phyloP scores from a whole-genome alignment of 2,329 filamentous ascomycete genomes.

The Harringtonia lauricola region DNA sequence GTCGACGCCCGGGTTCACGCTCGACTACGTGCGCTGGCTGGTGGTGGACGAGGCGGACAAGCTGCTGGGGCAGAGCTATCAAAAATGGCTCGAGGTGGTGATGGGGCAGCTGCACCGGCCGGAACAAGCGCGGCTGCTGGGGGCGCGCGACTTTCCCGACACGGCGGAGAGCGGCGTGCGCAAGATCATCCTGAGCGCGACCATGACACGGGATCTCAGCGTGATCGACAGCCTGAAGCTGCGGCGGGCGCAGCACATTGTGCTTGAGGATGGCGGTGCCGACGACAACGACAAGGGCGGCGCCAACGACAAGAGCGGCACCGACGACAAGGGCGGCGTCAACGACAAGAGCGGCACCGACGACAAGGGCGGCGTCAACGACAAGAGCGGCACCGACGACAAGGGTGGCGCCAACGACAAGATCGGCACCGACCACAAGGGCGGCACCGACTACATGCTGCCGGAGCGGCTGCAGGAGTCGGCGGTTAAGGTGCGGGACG shows the following conservation, averaged over 20 bases:
- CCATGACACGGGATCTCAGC: slow-evolving; percentile 78
- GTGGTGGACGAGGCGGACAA: slow-evolving; percentile 93
- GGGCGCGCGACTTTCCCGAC: slow-evolving; percentile 41
- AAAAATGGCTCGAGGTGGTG: slow-evolving; percentile 73
- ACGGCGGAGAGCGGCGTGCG: slow-evolving; percentile 46
- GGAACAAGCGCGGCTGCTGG: slow-evolving; percentile 23
- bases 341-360: slow-evolving; percentile 25
- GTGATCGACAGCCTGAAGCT: slow-evolving; percentile 66
- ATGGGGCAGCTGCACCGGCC: slow-evolving; percentile 45
- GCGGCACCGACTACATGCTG: slow-evolving; percentile 32
- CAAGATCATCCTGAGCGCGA: slow-evolving; percentile 84
- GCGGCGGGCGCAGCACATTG: slow-evolving; percentile 61
- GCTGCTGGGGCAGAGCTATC: slow-evolving; percentile 80
- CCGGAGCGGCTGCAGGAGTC: slow-evolving; percentile 54
- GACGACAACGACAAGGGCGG: slow-evolving; percentile 25
- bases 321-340: too few relatives aligned
- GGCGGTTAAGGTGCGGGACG: slow-evolving; percentile 57
- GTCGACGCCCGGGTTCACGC: slow-evolving; percentile 68
- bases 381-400: slow-evolving; percentile 32
- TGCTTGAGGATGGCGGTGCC: slow-evolving; percentile 48
- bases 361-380: slow-evolving; percentile 25
- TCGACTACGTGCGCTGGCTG: slow-evolving; percentile 74
- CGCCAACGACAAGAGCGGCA: too few relatives aligned
- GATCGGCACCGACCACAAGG: slow-evolving; percentile 31
- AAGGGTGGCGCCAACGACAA: slow-evolving; percentile 19